phyloP scores from a whole-genome alignment of 1,284 basidiomycete species.

The Baeospora myosura region DNA sequence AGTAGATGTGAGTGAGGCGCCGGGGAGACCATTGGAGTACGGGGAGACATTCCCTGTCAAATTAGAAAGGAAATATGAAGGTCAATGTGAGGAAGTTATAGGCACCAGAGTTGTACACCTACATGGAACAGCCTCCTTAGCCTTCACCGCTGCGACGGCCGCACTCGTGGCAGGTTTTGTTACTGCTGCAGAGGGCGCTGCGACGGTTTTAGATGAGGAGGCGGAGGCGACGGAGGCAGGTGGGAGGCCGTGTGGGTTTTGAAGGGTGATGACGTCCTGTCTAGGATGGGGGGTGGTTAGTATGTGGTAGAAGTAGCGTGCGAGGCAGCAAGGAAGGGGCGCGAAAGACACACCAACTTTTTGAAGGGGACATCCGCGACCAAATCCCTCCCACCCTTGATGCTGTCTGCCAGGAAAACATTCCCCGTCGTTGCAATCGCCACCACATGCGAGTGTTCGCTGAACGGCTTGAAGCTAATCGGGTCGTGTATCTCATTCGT shows the following conservation, averaged over 20 bases:
- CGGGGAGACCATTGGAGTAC: constrained; percentile 84
- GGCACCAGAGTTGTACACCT: constrained; percentile 22
- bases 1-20: constrained; percentile 91
- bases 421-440: constrained; percentile 88
- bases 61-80: constrained; percentile 6
- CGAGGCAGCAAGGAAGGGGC: constrained; percentile 2
- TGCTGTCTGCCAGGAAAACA: constrained; percentile 84
- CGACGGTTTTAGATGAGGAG: constrained; percentile 22
- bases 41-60: constrained; percentile 88
- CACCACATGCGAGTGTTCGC: constrained; percentile 85
- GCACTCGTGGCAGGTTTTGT: constrained; percentile 26
- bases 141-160: constrained; percentile 34
- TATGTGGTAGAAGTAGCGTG: constrained; percentile 7
- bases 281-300: no score
- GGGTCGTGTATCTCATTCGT: constrained; percentile 85
- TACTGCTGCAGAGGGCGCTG: constrained; percentile 21
- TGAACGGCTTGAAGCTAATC: constrained; percentile 90
- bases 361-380: constrained; percentile 82
- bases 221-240: constrained; percentile 38
- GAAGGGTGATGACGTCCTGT: constrained; percentile 86
- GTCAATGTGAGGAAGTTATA: constrained; percentile 3
- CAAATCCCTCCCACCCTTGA: constrained; percentile 84
- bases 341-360: constrained; percentile 47
- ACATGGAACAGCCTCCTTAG: constrained; percentile 62
- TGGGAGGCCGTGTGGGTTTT: constrained; percentile 76